Evolutionary conservation across 2,329 filamentous ascomycete species (phyloP), one percentile per base, ranked within the genome.

Genomic region (Alternaria triticina): DNA sequence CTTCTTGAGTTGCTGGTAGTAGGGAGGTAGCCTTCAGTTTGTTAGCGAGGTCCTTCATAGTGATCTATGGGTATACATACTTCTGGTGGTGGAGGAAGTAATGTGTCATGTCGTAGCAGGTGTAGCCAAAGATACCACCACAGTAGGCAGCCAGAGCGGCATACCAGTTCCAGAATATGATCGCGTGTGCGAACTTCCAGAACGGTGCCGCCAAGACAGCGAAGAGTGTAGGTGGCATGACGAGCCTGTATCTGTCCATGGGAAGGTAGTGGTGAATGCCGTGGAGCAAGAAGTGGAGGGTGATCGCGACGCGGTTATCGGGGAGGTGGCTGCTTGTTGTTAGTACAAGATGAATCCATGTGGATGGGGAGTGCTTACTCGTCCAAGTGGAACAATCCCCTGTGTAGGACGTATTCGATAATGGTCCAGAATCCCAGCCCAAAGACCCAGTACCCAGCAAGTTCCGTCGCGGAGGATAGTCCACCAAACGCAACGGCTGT

Each of bases 51-150:
- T 45, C 23, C 6, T 30, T 44, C 7, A 20, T 7, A 44, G 8
- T 22, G 1, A 6, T 5, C 12, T 12, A 23, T 25, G 33, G 25
- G 23, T 54, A 20, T 9, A 85, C 87, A 80, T 79, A 89, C 87
- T 93, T 96, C 82, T 91, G 89, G 83, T 99, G 96, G 81, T 99
- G 96, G 43, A 99, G 87, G 86, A 99, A 99, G 86, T 98, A 99
- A 81, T 99, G 96, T 2, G 96, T 99, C 84, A 97, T 77, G 80
- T 99, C 96, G 83, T 99, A 99, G 85, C 91, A 94, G 66, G 97
- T 87, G 79, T 99, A 99, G 61, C 96, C 96, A 73, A 97, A 97
- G 67, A 99, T 90, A 65, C 94, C 96, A 54, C 96, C 96, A 74
- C 90, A 95, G 84, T 87, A 99, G 5, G 93, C 90, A 22, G 90